These are phyloP conservation scores for Pisolithus thermaeus DNA, from an alignment of 1,284 basidiomycete species.

Conservation along the genomic window DNA sequence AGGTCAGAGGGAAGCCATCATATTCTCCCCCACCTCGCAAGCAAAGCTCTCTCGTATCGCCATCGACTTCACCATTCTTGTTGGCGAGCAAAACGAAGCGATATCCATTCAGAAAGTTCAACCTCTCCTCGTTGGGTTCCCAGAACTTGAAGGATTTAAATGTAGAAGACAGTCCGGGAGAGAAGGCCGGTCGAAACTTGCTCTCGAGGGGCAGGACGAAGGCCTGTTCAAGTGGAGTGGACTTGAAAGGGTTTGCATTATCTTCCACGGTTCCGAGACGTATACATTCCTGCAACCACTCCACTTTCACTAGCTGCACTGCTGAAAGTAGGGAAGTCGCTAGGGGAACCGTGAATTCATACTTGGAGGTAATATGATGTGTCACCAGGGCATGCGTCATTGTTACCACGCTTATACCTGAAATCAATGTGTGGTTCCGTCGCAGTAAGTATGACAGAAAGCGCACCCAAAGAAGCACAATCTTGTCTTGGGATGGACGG, in stretches of 20 bases:
- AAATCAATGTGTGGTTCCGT: background rate
- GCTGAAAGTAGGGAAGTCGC: slow-evolving; percentile 52
- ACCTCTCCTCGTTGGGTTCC: slow-evolving; percentile 58
- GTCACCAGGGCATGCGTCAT: slow-evolving; percentile 42
- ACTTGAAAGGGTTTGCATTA: slow-evolving; percentile 28
- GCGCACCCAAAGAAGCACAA: slow-evolving; percentile 53
- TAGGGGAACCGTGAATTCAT: slow-evolving; percentile 40
- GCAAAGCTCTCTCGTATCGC: slow-evolving; percentile 47
- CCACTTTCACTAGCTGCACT: slow-evolving; percentile 51
- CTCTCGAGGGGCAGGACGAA: slow-evolving; percentile 44
- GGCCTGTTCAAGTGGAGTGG: slow-evolving; percentile 41
- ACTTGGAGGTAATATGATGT: slow-evolving; percentile 53
- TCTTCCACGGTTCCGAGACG: slow-evolving; percentile 37
- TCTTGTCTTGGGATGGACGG: slow-evolving; percentile 31
- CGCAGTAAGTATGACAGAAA: too few species aligned
- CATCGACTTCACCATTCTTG: slow-evolving; percentile 41
- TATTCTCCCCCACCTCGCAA: slow-evolving; percentile 49
- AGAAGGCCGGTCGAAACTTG: slow-evolving; percentile 55
- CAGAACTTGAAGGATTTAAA: slow-evolving; percentile 51
- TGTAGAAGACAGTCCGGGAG: slow-evolving; percentile 38
- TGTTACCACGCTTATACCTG: slow-evolving; percentile 51
- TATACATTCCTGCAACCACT: slow-evolving; percentile 58
- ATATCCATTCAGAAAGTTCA: slow-evolving; percentile 44
- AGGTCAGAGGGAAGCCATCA: slow-evolving; percentile 50
- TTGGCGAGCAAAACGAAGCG: slow-evolving; percentile 58